Evolutionary conservation across 768 basidiomycete genomes (phyloP).

Genomic region (Pholiota molesta): DNA sequence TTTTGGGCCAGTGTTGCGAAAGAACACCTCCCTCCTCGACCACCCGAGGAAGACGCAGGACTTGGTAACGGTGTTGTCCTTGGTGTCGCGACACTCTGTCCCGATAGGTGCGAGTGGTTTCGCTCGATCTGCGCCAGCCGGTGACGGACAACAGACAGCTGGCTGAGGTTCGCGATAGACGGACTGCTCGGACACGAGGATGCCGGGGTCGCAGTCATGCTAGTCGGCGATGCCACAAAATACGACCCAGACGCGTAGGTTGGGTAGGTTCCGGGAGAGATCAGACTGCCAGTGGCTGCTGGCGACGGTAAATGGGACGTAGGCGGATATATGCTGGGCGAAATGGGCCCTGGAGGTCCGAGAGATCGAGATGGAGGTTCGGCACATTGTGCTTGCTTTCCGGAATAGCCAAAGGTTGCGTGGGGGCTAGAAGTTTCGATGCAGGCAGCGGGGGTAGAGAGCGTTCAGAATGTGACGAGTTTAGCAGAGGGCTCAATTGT

Average conservation of each 20-base stretch:
- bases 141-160: constrained; percentile 65
- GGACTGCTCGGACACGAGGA: constrained; percentile 42
- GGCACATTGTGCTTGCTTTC: constrained; percentile 14
- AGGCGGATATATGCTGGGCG: constrained; percentile 25
- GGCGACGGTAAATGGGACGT: constrained; percentile 7
- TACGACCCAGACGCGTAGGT: constrained; percentile 6
- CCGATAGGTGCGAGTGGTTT: constrained; percentile 29
- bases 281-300: neutral
- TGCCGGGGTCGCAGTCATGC: constrained; percentile 7
- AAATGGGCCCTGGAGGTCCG: constrained; percentile 19
- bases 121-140: constrained; percentile 64
- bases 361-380: constrained; percentile 21
- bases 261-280: neutral
- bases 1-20: constrained; percentile 10
- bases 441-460: constrained; percentile 35
- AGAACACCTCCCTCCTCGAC: constrained; percentile 19
- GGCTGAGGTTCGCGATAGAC: constrained; percentile 63
- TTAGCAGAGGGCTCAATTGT: constrained; percentile 19
- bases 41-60: constrained; percentile 19
- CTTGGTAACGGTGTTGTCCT: constrained; percentile 12
- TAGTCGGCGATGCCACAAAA: constrained; percentile 16
- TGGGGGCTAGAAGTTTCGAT: constrained; percentile 18
- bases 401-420: constrained; percentile 4
- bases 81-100: constrained; percentile 17
- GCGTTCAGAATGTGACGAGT: constrained; percentile 29